These are phyloP conservation scores for Cladophialophora chaetospira DNA, from an alignment of 2,329 filamentous ascomycete genomes.

Conservation along the genomic window DNA sequence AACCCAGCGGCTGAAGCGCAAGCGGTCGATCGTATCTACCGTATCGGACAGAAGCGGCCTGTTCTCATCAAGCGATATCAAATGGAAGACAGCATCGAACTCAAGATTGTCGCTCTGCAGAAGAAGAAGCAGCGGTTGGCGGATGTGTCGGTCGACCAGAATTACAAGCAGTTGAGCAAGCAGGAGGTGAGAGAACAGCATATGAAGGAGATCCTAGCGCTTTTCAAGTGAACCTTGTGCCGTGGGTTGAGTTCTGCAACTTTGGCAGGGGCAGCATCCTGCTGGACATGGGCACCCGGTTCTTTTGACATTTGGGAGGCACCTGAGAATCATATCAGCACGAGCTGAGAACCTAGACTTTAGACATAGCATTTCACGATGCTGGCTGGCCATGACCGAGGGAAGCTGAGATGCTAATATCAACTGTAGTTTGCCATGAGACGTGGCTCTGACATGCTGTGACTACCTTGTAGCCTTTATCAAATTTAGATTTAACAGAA, in stretches of 20 bases:
- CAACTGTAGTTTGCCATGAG: too few relatives aligned
- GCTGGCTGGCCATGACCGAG: too few relatives aligned
- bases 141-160: constrained; percentile 77
- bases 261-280: not conserved
- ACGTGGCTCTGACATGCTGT: too few relatives aligned
- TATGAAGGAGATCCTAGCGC: constrained; percentile 33
- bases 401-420: too few relatives aligned
- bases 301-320: too few relatives aligned
- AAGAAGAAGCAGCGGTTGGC: constrained; percentile 91
- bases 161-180: constrained; percentile 33
- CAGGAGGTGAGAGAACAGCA: constrained; percentile 32
- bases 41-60: constrained; percentile 83
- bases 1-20: constrained; percentile 95
- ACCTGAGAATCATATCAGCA: too few relatives aligned
- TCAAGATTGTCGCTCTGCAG: constrained; percentile 87
- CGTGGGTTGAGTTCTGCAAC: not conserved
- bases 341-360: too few relatives aligned
- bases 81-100: constrained; percentile 88
- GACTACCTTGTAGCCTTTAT: too few relatives aligned
- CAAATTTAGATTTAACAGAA: too few relatives aligned
- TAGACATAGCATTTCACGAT: too few relatives aligned
- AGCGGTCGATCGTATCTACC: constrained; percentile 89
- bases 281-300: too few relatives aligned
- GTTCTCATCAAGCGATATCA: constrained; percentile 88
- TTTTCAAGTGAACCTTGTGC: constrained; percentile 29